phyloP scores from a whole-genome alignment of 148 eudicot genomes.

The Amaranthus cruentus region DNA sequence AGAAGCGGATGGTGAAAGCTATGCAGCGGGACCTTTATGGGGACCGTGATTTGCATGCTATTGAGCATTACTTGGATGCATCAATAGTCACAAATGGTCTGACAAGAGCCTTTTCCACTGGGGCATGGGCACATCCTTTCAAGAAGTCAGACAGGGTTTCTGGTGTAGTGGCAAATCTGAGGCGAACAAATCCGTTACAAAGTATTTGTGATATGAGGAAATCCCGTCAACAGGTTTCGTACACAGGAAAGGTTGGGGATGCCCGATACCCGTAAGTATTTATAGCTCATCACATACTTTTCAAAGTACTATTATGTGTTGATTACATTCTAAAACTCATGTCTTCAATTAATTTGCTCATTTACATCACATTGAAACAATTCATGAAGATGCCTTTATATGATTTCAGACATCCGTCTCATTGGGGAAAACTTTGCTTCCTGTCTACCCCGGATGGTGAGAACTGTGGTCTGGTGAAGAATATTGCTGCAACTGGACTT shows the following conservation, averaged over 20 bases:
- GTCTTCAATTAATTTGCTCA: not conserved
- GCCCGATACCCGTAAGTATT: constrained; percentile 97
- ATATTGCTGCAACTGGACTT: constrained; percentile 77
- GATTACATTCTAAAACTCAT: not conserved
- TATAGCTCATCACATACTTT: not conserved
- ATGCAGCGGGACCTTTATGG: constrained; percentile 88
- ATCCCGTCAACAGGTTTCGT: constrained; percentile 77
- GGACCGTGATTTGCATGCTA: constrained; percentile 45
- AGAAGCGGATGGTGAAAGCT: constrained; percentile 83
- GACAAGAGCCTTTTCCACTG: constrained; percentile 85
- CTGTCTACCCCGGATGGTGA: constrained; percentile 94
- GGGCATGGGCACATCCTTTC: constrained; percentile 81
- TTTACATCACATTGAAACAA: not conserved
- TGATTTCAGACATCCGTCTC: constrained; percentile 86
- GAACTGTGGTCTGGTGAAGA: constrained; percentile 91
- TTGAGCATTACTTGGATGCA: constrained; percentile 81
- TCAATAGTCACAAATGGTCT: constrained; percentile 88
- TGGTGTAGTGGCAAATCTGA: constrained; percentile 80
- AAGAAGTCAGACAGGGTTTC: constrained; percentile 61
- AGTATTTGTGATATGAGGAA: constrained; percentile 77
- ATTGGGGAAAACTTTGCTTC: constrained; percentile 91
- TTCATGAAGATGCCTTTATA: constrained; percentile 1
- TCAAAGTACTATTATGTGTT: too few relatives aligned
- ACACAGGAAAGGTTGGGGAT: constrained; percentile 92
- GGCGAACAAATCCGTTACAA: constrained; percentile 91